phyloP scores from a whole-genome alignment of 106 monocot species.

The Platanthera guangdongensis region DNA sequence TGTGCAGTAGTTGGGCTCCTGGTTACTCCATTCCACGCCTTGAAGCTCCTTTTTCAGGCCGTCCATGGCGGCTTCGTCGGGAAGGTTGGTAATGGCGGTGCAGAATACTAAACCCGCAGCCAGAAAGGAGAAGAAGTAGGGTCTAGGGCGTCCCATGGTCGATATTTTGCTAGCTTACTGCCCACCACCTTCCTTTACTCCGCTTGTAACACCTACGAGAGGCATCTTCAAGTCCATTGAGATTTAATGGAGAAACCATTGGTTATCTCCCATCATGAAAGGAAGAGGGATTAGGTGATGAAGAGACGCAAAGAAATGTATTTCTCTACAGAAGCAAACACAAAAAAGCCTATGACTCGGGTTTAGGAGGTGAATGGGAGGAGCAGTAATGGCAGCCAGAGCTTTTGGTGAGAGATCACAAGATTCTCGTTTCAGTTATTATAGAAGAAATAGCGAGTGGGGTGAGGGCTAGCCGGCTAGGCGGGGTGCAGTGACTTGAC shows the following conservation, averaged over 20 bases:
- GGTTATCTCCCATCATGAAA: not conserved
- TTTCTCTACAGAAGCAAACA: not conserved
- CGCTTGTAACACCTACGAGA: not conserved
- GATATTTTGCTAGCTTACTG: not conserved
- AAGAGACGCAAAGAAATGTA: not conserved
- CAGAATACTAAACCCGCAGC: not conserved
- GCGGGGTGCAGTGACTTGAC: not conserved
- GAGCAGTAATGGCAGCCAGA: not conserved
- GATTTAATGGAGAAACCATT: not conserved
- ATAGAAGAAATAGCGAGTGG: not conserved
- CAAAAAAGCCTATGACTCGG: not conserved
- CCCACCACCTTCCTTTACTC: not conserved
- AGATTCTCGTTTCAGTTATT: not conserved
- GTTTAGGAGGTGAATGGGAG: not conserved
- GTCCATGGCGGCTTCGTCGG: constrained; percentile 27
- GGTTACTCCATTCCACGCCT: constrained; percentile 18
- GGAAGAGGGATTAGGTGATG: not conserved
- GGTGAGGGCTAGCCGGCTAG: not conserved
- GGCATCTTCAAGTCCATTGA: not conserved
- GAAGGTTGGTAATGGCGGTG: constrained; percentile 12
- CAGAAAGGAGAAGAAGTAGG: not conserved
- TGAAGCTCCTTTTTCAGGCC: constrained; percentile 29
- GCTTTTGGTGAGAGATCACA: constrained; percentile 3
- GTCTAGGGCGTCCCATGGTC: constrained; percentile 1
- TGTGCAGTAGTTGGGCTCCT: constrained; percentile 35